Evolutionary conservation across 192 early-diverging fungal genomes (phyloP), one percentile per base, ranked within the genome.

Genomic region (Diversispora eburnea): DNA sequence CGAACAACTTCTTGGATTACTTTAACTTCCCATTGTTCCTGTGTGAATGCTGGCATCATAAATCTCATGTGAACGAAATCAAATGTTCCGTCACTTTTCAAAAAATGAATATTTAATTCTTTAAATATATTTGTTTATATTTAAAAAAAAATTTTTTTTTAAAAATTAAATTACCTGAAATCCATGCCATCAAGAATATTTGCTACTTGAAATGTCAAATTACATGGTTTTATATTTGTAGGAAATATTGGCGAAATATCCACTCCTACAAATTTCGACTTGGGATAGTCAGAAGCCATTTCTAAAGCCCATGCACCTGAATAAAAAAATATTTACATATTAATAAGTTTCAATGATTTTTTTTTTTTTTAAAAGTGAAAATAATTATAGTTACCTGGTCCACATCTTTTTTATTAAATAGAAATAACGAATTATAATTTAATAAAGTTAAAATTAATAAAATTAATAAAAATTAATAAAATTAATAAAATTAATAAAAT

Each of bases 211-310:
- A 81, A 81, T 41, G 20, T 54, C 45, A 76, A 74, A 67, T 81
- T 81, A 17, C 69, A 43, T 22, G 80, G 80, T 55, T 75, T 64
- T 19, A 78, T 78, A n/a, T 69, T 69, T 0, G 75, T 48, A 5
- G 80, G 80, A 42, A 78, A 81, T 33, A 76, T 81, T 13, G 76
- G 77, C 12, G 74, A 65, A 71, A 81, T 81, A 51, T 81, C 79
- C 10, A 81, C 20, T 4, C 74, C 79, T 19, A 43, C 63, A 55
- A 77, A 77, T 20, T 52, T 20, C 0, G 76, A 72, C n/a, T 63
- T 48, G 1, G 64, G 63, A 48, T 73, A 73, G 13, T 63, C 5
- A 1, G 5, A 39, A 13, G 72, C 72, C 60, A 73, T 61, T 9
- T 73, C 72, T 60, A 61, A 8, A 39, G 58, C 17, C 47, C 51